A percentile compares a stretch with the other conserved stretches of the same genome.
Conservation (phyloP, 2,329 filamentous ascomycete genomes). For the Calonectria henricotiae region DNA sequence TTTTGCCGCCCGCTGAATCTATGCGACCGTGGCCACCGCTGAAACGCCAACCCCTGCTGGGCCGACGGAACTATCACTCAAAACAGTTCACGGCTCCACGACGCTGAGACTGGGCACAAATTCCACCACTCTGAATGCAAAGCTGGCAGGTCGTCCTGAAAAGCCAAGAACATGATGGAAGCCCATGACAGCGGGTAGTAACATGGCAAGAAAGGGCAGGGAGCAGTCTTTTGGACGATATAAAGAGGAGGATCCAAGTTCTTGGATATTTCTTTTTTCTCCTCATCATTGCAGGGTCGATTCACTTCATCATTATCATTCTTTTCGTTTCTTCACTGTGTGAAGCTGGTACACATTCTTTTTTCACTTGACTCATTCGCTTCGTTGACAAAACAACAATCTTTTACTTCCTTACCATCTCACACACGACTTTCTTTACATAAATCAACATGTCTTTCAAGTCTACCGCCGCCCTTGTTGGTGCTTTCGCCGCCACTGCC, state of each 20-base stretch:
- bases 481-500: conserved; percentile 47
- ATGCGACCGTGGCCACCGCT: conserved; percentile 24
- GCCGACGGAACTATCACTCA: conserved; percentile 40
- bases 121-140: conserved; percentile 50
- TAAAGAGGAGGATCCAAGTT: conserved; percentile 35
- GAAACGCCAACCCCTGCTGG: conserved; percentile 34
- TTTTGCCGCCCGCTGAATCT: conserved; percentile 42
- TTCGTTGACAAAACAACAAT: conserved; percentile 16
- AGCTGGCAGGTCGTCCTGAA: conserved; percentile 24
- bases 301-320: conserved; percentile 34
- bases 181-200: neutral
- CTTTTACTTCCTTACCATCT: conserved; percentile 2
- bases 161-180: conserved; percentile 26
- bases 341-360: conserved; percentile 52
- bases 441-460: conserved; percentile 49
- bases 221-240: conserved; percentile 17
- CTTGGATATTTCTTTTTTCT: neutral
- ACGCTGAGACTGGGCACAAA: conserved; percentile 43
- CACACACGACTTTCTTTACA: conserved; percentile 15
- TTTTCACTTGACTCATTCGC: conserved; percentile 27
- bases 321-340: conserved; percentile 53
- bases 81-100: conserved; percentile 42
- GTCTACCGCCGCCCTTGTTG: conserved; percentile 40
- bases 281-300: conserved; percentile 43
- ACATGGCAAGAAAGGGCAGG: neutral